Conservation (phyloP, 2,329 filamentous ascomycete species). For the Neopestalotiopsis sp. region DNA sequence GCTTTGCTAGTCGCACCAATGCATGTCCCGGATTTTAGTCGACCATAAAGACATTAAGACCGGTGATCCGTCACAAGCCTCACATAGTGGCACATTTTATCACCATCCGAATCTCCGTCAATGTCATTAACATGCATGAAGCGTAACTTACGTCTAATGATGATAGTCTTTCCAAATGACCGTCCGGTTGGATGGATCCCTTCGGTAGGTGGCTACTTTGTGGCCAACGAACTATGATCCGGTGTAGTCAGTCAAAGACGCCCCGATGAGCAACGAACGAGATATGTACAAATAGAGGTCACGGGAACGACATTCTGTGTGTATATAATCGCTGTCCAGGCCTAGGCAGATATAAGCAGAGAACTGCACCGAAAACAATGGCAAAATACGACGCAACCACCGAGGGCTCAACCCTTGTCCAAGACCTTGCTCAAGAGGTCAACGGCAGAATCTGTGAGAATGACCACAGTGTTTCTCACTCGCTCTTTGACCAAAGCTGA, state of each 20-base stretch:
- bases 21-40: constrained; percentile 10
- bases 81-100: neutral
- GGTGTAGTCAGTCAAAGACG: neutral
- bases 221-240: neutral
- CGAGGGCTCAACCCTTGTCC: constrained; percentile 25
- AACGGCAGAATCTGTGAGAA: constrained; percentile 33
- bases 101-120: neutral
- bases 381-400: constrained; percentile 22
- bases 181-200: neutral
- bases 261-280: neutral
- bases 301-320: neutral
- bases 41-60: neutral
- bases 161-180: neutral
- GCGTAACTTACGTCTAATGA: neutral
- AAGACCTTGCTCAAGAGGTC: constrained; percentile 28
- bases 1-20: neutral
- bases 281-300: neutral
- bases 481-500: neutral
- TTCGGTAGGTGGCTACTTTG: neutral
- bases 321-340: no score
- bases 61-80: neutral
- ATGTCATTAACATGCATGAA: neutral
- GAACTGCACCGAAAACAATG: constrained; percentile 5
- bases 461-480: neutral
- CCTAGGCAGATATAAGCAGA: no score